Conservation (phyloP, 495 filamentous ascomycete species). For the Pyrenula aspistea region DNA sequence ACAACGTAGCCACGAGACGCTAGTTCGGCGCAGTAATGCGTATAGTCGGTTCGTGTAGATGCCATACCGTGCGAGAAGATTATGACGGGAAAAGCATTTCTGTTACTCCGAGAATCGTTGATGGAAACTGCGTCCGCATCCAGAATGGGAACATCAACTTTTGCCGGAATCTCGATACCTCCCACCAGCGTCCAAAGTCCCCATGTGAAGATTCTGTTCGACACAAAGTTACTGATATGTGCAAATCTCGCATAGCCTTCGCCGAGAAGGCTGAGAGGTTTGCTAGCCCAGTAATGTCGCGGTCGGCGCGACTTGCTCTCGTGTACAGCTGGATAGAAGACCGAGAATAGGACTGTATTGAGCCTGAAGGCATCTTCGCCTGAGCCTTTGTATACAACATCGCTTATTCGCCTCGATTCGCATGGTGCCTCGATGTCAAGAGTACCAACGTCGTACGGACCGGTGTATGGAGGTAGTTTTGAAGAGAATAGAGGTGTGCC, state of each 20-base stretch:
- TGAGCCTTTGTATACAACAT: constrained; percentile 23
- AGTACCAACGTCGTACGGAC: constrained; percentile 30
- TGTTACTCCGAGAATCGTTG: constrained; percentile 9
- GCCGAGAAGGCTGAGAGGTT: constrained; percentile 32
- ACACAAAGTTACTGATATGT: constrained; percentile 26
- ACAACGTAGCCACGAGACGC: constrained; percentile 39
- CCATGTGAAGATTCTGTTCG: constrained; percentile 20
- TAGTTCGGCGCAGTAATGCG: constrained; percentile 39
- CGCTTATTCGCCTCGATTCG: constrained; percentile 15
- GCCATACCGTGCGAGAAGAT: constrained; percentile 44
- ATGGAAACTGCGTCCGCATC: constrained; percentile 10
- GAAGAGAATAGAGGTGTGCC: constrained; percentile 28
- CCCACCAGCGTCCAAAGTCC: constrained; percentile 23
- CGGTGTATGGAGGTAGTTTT: constrained; percentile 32
- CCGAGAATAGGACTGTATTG: constrained; percentile 33
- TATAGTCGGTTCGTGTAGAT: constrained; percentile 35
- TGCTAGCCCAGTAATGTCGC: constrained; percentile 35
- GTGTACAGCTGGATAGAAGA: constrained; percentile 32
- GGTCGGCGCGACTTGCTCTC: constrained; percentile 4
- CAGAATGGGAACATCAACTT: constrained; percentile 27
- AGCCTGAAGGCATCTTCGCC: constrained; percentile 28
- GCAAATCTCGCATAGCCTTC: constrained; percentile 35
- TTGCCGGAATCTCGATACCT: constrained; percentile 28
- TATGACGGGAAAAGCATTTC: constrained; percentile 25
- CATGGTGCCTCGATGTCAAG: constrained; percentile 34